These are phyloP conservation scores for Mucor saturninus DNA, from an alignment of 371 early-diverging fungal species.

Conservation along the genomic window DNA sequence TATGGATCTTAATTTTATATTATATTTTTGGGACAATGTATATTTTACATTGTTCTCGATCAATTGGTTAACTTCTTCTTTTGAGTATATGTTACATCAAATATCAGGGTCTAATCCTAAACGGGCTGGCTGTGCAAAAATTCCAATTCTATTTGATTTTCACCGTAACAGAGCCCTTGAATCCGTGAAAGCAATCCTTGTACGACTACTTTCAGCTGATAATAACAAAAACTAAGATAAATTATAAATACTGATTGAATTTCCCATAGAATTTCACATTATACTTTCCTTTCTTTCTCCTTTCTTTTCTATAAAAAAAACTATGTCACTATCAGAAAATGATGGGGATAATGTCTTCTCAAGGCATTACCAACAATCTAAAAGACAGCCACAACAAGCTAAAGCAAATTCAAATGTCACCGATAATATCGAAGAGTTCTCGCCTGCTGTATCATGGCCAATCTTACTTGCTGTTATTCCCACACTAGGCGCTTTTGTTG, in stretches of 20 bases:
- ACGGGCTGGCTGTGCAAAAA: not conserved
- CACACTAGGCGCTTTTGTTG: slow-evolving; percentile 65
- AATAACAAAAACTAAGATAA: not conserved
- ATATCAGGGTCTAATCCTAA: no score
- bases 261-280: slow-evolving; percentile 59
- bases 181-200: not conserved
- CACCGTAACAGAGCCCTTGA: not conserved
- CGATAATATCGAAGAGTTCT: not conserved
- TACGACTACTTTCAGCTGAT: slow-evolving; percentile 16
- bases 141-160: slow-evolving; percentile 4
- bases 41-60: no score
- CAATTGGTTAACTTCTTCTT: no score
- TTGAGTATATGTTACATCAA: no score
- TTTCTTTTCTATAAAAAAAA: slow-evolving; percentile 50
- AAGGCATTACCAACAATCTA: slow-evolving; percentile 33
- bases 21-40: no score
- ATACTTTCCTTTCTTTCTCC: slow-evolving; percentile 61
- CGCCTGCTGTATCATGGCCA: slow-evolving; percentile 58
- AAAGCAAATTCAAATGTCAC: not conserved
- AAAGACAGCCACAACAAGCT: slow-evolving; percentile 1
- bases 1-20: no score
- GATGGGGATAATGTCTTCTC: slow-evolving; percentile 49
- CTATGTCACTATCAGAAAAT: slow-evolving; percentile 56
- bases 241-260: slow-evolving; percentile 21
- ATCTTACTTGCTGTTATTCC: slow-evolving; percentile 68